Evolutionary conservation across 176 grass and related monocot species (phyloP).

Genomic region (Oryza rufipogon): DNA sequence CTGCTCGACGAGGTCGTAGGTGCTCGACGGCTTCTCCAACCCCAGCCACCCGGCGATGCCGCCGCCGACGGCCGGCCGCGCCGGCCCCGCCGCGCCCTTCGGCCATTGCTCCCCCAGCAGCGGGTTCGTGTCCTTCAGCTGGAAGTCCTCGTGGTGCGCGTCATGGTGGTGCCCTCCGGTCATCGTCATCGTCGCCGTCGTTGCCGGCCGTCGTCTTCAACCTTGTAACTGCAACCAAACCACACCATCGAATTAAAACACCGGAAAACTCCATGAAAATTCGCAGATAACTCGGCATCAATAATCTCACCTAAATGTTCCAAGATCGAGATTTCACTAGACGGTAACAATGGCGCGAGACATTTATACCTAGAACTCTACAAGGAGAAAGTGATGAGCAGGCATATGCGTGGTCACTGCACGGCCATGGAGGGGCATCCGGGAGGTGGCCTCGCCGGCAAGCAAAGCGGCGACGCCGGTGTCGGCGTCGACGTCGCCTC

Average conservation of each 20-base stretch:
- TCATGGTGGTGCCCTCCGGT: conserved; percentile 32
- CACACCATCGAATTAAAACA: background rate
- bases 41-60: conserved; percentile 61
- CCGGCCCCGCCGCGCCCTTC: conserved; percentile 33
- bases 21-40: conserved; percentile 88
- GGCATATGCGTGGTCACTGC: background rate
- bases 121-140: conserved; percentile 87
- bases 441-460: conserved; percentile 45
- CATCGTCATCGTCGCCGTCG: background rate
- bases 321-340: background rate
- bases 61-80: conserved; percentile 21
- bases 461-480: conserved; percentile 55
- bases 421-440: background rate
- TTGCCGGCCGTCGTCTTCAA: background rate
- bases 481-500: conserved; percentile 14
- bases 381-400: background rate
- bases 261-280: background rate
- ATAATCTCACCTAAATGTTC: conserved; percentile 12
- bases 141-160: conserved; percentile 77
- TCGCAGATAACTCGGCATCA: too few relatives aligned
- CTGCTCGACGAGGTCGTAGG: conserved; percentile 95
- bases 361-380: conserved; percentile 6
- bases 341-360: background rate
- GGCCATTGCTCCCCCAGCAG: conserved; percentile 89
- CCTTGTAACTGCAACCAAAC: background rate